Base-by-base conservation (phyloP, 305 asterid genomes). In the Fraxinus paxiana region DNA sequence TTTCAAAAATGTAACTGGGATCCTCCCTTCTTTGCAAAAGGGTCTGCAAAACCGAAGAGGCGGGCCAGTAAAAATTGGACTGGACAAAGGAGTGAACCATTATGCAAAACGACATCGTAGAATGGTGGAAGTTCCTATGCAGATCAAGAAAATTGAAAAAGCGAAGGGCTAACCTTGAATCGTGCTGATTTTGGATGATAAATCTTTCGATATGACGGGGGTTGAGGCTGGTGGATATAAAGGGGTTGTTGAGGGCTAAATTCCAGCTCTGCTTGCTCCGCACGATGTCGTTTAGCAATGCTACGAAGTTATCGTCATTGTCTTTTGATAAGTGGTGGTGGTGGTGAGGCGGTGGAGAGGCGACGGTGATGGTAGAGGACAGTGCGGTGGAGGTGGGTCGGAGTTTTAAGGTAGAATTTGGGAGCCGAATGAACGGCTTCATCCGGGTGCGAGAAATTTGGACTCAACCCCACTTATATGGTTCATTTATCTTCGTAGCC, bases 101-200 rank as follows among this genome's bases (percentile, higher is more conserved):
- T 85, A 91, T 86, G 81, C 95, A 93, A 82, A 95, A 95, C 74
- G 98, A 92, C 76, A 83, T 41, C 46, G 92, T 90, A 10, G 98
- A 93, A 80, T 95, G 98, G 79, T 78, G 81, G 82, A 92, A 95
- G 63, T 86, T 87, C 79, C 76, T 85, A 88, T 93, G 98, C 48
- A 93, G 95, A 54, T 98, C 98, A 41, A 93, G 89, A 77, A 90
- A 95, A 85, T 95, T 95, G 88, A 95, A 93, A 89, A 92, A 93
- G 74, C 98, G 95, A 83, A 93, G 94, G 74, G 95, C 92, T 85
- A 93, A 88, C 93, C 92, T 87, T 51, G 97, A 87, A 73, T 89
- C 90, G 51, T 88, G 87, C 78, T 90, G 86, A 79, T 88, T 93
- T 9, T 70, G 89, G 82, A 92, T 79, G 79, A 95, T 89, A 80